Evolutionary conservation across 306 rosid genomes (phyloP).

Genomic region (Fragaria iinumae): DNA sequence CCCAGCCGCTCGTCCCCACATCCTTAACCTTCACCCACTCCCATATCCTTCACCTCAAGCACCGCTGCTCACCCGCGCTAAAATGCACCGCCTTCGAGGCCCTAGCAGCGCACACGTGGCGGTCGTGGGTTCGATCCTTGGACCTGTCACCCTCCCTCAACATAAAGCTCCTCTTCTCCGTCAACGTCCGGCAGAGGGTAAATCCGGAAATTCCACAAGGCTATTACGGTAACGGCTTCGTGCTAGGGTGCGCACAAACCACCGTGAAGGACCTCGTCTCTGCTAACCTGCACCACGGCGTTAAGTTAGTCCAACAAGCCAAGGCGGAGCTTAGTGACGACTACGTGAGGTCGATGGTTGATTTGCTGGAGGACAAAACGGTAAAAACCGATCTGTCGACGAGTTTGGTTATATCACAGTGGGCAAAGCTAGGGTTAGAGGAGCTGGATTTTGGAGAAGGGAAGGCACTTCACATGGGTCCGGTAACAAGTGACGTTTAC

Average conservation of each 20-base stretch:
- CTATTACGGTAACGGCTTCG: constrained; percentile 75
- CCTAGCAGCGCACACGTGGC: constrained; percentile 85
- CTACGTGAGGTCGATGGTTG: constrained; percentile 57
- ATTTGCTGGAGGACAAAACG: constrained; percentile 62
- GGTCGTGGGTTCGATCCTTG: constrained; percentile 68
- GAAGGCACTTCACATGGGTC: constrained; percentile 68
- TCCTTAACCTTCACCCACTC: constrained; percentile 51
- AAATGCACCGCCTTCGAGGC: constrained; percentile 75
- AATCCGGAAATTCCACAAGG: constrained; percentile 45
- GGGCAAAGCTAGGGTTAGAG: constrained; percentile 82
- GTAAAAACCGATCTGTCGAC: constrained; percentile 54
- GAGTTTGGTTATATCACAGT: constrained; percentile 75
- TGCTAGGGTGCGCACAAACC: constrained; percentile 62
- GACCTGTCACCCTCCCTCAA: constrained; percentile 29
- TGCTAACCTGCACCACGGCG: constrained; percentile 41
- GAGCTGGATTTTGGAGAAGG: constrained; percentile 83
- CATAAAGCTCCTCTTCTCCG: constrained; percentile 76
- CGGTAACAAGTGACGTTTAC: constrained; percentile 68
- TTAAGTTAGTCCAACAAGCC: constrained; percentile 58
- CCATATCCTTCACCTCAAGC: constrained; percentile 48
- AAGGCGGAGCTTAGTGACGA: constrained; percentile 42
- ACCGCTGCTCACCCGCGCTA: constrained; percentile 56
- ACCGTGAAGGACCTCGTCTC: constrained; percentile 40
- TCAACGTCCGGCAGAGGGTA: constrained; percentile 43
- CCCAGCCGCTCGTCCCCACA: constrained; percentile 57